Conservation (phyloP, 495 filamentous ascomycete genomes). For the Aspergillus coremiiformis region DNA sequence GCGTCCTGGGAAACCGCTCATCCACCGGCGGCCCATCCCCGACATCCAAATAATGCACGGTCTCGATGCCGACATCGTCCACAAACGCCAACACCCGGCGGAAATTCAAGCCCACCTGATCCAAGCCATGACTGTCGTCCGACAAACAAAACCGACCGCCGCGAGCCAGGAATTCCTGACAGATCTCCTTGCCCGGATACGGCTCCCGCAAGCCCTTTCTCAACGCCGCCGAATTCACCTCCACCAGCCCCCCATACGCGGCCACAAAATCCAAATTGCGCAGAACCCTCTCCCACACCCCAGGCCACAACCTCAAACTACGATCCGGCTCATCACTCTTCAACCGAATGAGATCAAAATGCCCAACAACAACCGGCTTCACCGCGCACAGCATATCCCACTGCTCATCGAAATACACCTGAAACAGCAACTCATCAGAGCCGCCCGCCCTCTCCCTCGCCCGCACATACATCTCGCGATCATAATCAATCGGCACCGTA, state of each 20-base stretch:
- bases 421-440: slow-evolving; percentile 64
- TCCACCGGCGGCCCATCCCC: slow-evolving; percentile 20
- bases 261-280: slow-evolving; percentile 67
- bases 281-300: slow-evolving; percentile 64
- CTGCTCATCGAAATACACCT: slow-evolving; percentile 82
- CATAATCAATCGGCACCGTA: slow-evolving; percentile 84
- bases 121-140: slow-evolving; percentile 83
- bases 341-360: slow-evolving; percentile 87
- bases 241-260: slow-evolving; percentile 71
- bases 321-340: slow-evolving; percentile 59
- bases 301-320: slow-evolving; percentile 44
- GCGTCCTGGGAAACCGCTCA: slow-evolving; percentile 35
- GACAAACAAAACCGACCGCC: slow-evolving; percentile 82
- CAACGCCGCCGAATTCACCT: slow-evolving; percentile 79
- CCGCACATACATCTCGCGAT: slow-evolving; percentile 56
- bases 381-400: slow-evolving; percentile 67
- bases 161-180: slow-evolving; percentile 54
- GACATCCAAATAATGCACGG: slow-evolving; percentile 35
- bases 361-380: slow-evolving; percentile 74
- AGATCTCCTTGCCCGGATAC: slow-evolving; percentile 76
- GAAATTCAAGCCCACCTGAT: slow-evolving; percentile 70
- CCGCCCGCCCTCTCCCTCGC: slow-evolving; percentile 51
- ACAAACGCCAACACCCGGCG: slow-evolving; percentile 52
- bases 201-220: slow-evolving; percentile 86
- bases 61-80: slow-evolving; percentile 38